Evolutionary conservation across 2,329 filamentous ascomycete genomes (phyloP).

Genomic region (Fusarium bactridioides): DNA sequence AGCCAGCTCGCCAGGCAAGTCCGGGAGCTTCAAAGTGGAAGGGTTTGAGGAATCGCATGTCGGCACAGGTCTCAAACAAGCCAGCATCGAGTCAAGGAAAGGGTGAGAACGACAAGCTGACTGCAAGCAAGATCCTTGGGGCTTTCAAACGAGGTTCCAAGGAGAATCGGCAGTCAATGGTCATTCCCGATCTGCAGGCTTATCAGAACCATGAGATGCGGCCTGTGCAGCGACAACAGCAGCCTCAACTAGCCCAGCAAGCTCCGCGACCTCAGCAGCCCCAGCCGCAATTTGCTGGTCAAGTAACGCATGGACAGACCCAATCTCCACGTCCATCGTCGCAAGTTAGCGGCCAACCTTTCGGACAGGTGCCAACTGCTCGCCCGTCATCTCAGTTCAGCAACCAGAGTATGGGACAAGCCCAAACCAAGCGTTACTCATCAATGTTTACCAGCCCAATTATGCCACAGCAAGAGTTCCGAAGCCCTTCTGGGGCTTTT

Average conservation of each 20-base stretch:
- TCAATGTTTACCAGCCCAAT: slow-evolving; percentile 27
- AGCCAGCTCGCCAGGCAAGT: slow-evolving; percentile 25
- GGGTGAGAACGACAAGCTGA: slow-evolving; percentile 34
- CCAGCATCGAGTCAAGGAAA: slow-evolving; percentile 26
- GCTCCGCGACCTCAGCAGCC: slow-evolving; percentile 5
- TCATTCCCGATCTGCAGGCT: slow-evolving; percentile 16
- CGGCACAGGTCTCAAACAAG: slow-evolving; percentile 41
- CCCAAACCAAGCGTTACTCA: slow-evolving; percentile 29
- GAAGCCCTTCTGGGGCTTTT: slow-evolving; percentile 1
- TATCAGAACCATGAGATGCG: slow-evolving; percentile 35
- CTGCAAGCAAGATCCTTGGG: slow-evolving; percentile 42
- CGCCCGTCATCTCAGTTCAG: slow-evolving; percentile 27
- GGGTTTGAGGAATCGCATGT: slow-evolving; percentile 45
- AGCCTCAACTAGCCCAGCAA: neutral
- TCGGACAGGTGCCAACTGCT: slow-evolving; percentile 18
- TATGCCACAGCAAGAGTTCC: slow-evolving; percentile 28
- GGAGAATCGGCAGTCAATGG: slow-evolving; percentile 34
- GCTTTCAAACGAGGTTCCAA: slow-evolving; percentile 47
- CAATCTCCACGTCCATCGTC: slow-evolving; percentile 15
- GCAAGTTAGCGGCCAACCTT: slow-evolving; percentile 17
- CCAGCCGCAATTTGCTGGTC: slow-evolving; percentile 13
- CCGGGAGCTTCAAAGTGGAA: slow-evolving; percentile 45
- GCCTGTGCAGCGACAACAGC: slow-evolving; percentile 17
- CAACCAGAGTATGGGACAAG: slow-evolving; percentile 12
- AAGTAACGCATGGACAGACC: slow-evolving; percentile 6